Percentiles rank a stretch among this genome's conserved stretches.
phyloP scores from a whole-genome alignment of 2,329 filamentous ascomycete species.

The Ceratocystiopsis sp. region DNA sequence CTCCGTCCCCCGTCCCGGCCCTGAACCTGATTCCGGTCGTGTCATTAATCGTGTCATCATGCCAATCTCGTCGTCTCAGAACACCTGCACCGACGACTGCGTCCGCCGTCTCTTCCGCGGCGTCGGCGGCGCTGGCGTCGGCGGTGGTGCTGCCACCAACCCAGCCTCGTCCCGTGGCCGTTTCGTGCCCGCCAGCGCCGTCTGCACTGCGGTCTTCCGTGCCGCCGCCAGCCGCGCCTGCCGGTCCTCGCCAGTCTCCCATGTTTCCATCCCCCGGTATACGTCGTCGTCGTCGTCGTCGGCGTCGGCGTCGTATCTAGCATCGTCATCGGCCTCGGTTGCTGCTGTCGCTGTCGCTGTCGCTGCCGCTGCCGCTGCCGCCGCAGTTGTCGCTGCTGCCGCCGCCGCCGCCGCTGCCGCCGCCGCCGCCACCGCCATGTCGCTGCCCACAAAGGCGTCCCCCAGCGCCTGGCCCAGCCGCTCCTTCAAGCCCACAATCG shows the following conservation, averaged over 20 bases:
- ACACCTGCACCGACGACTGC: constrained; percentile 1
- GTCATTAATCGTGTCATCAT: too few relatives aligned
- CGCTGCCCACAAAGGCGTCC: constrained; percentile 28
- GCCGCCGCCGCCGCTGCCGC: background rate
- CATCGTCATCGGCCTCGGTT: too few relatives aligned
- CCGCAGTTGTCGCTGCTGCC: background rate
- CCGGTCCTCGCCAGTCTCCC: constrained; percentile 20
- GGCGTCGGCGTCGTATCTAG: constrained; percentile 10
- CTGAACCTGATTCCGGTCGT: too few relatives aligned
- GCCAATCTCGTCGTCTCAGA: too few relatives aligned
- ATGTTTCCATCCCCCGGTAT: constrained; percentile 24
- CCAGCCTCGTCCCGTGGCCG: too few relatives aligned
- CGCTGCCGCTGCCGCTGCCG: background rate
- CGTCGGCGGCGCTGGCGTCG: constrained; percentile 14
- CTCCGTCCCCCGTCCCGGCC: too few relatives aligned
- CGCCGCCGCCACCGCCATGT: constrained; percentile 4
- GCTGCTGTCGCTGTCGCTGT: too few relatives aligned
- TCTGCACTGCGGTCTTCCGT: constrained; percentile 18
- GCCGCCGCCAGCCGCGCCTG: constrained; percentile 13
- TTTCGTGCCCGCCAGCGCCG: background rate
- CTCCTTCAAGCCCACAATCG: constrained; percentile 36
- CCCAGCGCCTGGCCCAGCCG: constrained; percentile 36
- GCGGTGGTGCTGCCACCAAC: constrained; percentile 3
- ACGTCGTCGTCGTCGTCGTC: background rate
- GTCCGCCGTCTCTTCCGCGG: constrained; percentile 16